phyloP scores from a whole-genome alignment of 805 yeast genomes.

The Clavispora vitiphila region DNA sequence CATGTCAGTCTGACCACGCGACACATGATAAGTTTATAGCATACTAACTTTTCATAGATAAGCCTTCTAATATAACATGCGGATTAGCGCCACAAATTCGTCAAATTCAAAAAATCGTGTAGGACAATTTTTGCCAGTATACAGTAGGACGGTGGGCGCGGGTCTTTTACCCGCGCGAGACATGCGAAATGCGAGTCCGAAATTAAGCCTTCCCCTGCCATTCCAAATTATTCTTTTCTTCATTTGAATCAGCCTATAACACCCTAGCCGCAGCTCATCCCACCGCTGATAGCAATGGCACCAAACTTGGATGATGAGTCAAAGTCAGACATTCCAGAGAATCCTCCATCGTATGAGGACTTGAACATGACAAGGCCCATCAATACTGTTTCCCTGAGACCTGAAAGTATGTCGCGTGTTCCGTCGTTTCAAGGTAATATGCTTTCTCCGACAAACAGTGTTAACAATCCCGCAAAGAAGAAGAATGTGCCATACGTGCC shows the following conservation, averaged over 20 bases:
- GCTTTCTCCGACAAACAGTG: background rate
- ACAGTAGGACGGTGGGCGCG: too few relatives aligned
- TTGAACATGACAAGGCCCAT: slow-evolving; percentile 8
- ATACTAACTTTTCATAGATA: background rate
- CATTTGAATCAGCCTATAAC: background rate
- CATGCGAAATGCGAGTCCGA: background rate
- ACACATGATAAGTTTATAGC: slow-evolving; percentile 1
- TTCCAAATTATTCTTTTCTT: background rate
- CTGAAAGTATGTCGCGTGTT: background rate
- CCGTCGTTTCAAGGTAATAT: slow-evolving; percentile 1
- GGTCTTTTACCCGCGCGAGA: background rate
- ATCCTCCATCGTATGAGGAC: slow-evolving; percentile 21
- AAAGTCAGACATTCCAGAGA: slow-evolving; percentile 4
- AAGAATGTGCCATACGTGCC: slow-evolving; percentile 32
- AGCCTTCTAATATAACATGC: background rate
- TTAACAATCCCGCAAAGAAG: background rate
- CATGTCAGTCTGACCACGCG: slow-evolving; percentile 37
- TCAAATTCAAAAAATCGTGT: too few relatives aligned
- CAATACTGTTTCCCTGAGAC: background rate
- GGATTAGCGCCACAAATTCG: background rate
- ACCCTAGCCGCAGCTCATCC: background rate
- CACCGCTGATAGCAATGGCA: background rate
- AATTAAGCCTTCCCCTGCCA: background rate
- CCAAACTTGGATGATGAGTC: background rate
- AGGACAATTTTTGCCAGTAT: too few relatives aligned